Base-by-base conservation (phyloP, 352 stramenopile species). In the Pythium aristosporum region DNA sequence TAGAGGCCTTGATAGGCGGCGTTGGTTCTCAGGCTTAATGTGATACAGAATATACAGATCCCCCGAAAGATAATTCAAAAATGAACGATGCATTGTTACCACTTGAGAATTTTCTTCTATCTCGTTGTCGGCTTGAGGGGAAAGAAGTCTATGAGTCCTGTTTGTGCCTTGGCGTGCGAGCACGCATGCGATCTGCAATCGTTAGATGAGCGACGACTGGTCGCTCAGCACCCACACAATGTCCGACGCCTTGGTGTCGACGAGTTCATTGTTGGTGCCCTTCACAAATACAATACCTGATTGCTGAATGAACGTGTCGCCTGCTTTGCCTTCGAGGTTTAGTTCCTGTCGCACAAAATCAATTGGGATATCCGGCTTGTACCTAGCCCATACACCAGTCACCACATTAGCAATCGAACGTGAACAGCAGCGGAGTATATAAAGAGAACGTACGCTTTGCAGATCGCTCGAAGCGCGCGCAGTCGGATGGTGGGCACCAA, bases 181-280 rank as follows among this genome's bases (percentile, higher is more conserved):
- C 20, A 41, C 18, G 39, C 15, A 6, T 46, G 9, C 11, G 18
- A 46, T 46, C 13, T 15, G 11, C 34, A 12, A 13, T 39, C 34
- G 34, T 70, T 94, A 94, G 71, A 94, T 94, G 71, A 94, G 85
- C 32, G 85, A 94, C 5, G 85, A 92, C 49, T 89, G 76, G 65
- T 85, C 79, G 57, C 83, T 85, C 54, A 95, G 76, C 51, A 83
- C 80, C 80, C 83, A 92, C 8, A 94, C 87, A 57, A 96, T 91
- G 47, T 92, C 81, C 28, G 87, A 94, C 46, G 66, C 77, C 65
- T 94, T 96, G 32, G 80, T 92, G 60, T 96, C 85, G 30, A 93
- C 79, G 30, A 85, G 72, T 23, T 74, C 61, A 6, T 65, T 71
- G 49, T 82, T 86, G 61, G 83, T 80, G 44, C 76, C 79, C 47